A percentile compares a stretch with the other conserved stretches of the same genome.
phyloP scores from a whole-genome alignment of 1,284 basidiomycete genomes.

The Moesziomyces antarcticus region DNA sequence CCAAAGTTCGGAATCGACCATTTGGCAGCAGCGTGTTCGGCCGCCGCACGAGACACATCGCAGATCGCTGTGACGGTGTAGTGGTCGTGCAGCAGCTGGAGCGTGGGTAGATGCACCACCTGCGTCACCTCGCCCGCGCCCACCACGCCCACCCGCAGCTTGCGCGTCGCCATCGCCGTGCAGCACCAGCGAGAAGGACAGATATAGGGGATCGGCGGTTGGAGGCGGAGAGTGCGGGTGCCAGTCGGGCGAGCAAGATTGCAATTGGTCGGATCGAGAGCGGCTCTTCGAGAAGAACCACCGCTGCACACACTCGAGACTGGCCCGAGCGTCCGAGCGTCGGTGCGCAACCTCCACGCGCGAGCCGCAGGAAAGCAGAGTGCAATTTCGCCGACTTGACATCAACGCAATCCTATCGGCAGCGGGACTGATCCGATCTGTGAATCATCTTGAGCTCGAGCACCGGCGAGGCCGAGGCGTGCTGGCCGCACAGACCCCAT shows the following conservation, averaged over 20 bases:
- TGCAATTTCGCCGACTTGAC: no score
- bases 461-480: no score
- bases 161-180: background rate
- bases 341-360: no score
- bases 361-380: no score
- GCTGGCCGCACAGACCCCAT: no score
- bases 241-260: background rate
- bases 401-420: no score
- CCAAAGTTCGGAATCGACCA: constrained; percentile 58
- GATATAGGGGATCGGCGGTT: background rate
- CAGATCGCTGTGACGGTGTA: constrained; percentile 66
- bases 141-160: constrained; percentile 54
- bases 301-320: background rate
- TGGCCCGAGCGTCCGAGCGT: constrained; percentile 21
- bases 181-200: background rate
- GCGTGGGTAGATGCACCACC: constrained; percentile 62
- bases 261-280: no score
- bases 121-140: constrained; percentile 64
- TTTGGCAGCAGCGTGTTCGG: constrained; percentile 62
- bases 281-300: background rate
- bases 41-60: constrained; percentile 61
- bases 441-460: no score
- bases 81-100: constrained; percentile 51
- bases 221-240: background rate
- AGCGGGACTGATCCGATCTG: background rate